These are phyloP conservation scores for Spathaspora sp. DNA, from an alignment of 1,139 yeast species.

Conservation along the genomic window DNA sequence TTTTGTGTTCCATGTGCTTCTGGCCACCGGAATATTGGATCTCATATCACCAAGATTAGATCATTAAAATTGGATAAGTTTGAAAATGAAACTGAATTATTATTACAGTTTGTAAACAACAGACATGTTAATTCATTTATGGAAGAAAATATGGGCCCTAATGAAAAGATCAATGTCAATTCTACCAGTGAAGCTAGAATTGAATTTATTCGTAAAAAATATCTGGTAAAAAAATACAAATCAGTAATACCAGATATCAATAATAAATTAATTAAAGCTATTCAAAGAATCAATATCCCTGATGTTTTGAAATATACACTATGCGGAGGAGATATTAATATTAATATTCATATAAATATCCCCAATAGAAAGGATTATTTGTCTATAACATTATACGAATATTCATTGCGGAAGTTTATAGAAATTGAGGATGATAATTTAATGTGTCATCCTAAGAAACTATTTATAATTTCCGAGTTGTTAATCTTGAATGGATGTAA, in stretches of 20 bases:
- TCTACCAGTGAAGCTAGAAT: constrained; percentile 38
- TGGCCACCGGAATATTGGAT: constrained; percentile 53
- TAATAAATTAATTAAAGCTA: constrained; percentile 39
- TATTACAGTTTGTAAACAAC: constrained; percentile 46
- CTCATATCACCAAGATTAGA: constrained; percentile 49
- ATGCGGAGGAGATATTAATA: constrained; percentile 50
- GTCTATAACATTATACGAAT: constrained; percentile 53
- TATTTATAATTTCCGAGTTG: constrained; percentile 73
- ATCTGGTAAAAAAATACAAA: constrained; percentile 40
- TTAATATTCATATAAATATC: constrained; percentile 31
- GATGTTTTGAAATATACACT: constrained; percentile 48
- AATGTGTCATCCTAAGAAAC: constrained; percentile 18
- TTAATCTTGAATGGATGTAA: constrained; percentile 64
- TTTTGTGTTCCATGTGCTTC: constrained; percentile 83
- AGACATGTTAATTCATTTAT: constrained; percentile 34
- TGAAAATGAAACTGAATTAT: constrained; percentile 37
- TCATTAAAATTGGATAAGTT: constrained; percentile 54
- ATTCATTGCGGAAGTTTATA: constrained; percentile 53
- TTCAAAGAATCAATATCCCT: constrained; percentile 49
- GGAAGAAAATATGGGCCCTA: constrained; percentile 25
- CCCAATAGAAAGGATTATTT: constrained; percentile 22
- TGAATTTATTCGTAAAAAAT: constrained; percentile 51
- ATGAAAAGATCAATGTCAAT: constrained; percentile 18
- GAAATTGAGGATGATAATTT: constrained; percentile 24
- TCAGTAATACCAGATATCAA: constrained; percentile 23